Evolutionary conservation across 306 rosid genomes (phyloP).

Genomic region (Prunus mume): DNA sequence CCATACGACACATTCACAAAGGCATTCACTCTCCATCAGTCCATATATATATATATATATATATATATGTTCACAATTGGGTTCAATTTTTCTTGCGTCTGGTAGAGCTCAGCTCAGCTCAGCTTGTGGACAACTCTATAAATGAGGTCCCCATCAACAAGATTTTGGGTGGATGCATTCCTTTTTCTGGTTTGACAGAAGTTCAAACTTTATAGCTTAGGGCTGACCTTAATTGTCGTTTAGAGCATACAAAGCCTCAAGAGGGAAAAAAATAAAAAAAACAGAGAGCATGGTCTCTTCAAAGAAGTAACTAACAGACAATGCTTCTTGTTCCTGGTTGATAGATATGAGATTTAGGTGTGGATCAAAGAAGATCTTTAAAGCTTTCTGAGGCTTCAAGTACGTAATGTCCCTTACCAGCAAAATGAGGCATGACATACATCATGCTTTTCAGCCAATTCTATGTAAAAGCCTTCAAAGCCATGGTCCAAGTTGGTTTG

Average conservation of each 20-base stretch:
- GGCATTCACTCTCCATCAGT: neutral
- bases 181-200: slow-evolving; percentile 39
- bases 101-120: slow-evolving; percentile 1
- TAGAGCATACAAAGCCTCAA: slow-evolving; percentile 9
- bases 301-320: slow-evolving; percentile 21
- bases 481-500: slow-evolving; percentile 4
- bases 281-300: neutral
- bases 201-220: slow-evolving; percentile 23
- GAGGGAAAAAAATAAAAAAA: neutral
- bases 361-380: slow-evolving; percentile 46
- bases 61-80: neutral
- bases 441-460: slow-evolving; percentile 23
- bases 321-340: slow-evolving; percentile 13
- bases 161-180: slow-evolving; percentile 39
- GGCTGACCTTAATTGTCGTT: slow-evolving; percentile 27
- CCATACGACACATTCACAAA: neutral
- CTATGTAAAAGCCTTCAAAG: slow-evolving; percentile 14
- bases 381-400: slow-evolving; percentile 43
- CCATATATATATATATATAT: no score
- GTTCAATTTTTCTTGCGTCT: neutral
- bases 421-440: slow-evolving; percentile 32
- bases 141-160: slow-evolving; percentile 37
- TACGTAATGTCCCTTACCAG: slow-evolving; percentile 55
- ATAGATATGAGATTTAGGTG: slow-evolving; percentile 29
- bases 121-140: slow-evolving; percentile 6